phyloP scores from a whole-genome alignment of 2,329 filamentous ascomycete genomes.

The Parastagonospora nodorum region DNA sequence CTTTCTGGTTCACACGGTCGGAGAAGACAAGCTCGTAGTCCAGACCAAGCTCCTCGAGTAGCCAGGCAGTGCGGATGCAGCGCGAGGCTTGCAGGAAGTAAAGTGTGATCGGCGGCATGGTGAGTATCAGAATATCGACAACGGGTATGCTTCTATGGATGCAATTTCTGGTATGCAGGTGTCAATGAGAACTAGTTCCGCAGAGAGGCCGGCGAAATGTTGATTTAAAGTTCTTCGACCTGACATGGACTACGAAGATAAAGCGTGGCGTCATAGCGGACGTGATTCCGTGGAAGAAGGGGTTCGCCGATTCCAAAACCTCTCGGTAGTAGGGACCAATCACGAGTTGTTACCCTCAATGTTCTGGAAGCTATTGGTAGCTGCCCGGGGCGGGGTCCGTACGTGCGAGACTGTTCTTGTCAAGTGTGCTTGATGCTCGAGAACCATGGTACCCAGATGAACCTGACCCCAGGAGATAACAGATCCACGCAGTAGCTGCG shows the following conservation, averaged over 20 bases:
- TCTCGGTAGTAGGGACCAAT: background rate
- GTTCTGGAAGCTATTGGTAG: background rate
- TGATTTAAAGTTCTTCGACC: background rate
- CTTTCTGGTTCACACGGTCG: constrained; percentile 46
- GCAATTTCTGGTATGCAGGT: background rate
- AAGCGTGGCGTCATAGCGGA: constrained; percentile 17
- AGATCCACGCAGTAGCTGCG: too few species aligned
- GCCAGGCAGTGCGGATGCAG: constrained; percentile 53
- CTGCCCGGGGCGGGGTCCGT: background rate
- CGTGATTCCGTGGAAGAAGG: constrained; percentile 13
- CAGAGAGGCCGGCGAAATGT: background rate
- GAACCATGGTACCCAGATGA: background rate
- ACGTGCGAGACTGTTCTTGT: background rate
- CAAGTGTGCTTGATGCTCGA: background rate
- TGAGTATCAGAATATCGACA: background rate
- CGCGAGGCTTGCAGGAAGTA: constrained; percentile 56
- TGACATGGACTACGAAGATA: background rate
- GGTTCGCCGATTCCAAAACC: background rate
- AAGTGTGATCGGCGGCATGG: constrained; percentile 47
- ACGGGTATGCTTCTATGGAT: background rate
- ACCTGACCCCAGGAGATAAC: too few species aligned
- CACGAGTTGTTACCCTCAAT: background rate
- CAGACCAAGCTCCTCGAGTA: constrained; percentile 52
- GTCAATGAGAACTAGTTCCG: background rate
- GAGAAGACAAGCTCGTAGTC: constrained; percentile 50